These are phyloP conservation scores for Lipomyces yamanashiensis DNA, from an alignment of 805 yeast species.

Conservation along the genomic window DNA sequence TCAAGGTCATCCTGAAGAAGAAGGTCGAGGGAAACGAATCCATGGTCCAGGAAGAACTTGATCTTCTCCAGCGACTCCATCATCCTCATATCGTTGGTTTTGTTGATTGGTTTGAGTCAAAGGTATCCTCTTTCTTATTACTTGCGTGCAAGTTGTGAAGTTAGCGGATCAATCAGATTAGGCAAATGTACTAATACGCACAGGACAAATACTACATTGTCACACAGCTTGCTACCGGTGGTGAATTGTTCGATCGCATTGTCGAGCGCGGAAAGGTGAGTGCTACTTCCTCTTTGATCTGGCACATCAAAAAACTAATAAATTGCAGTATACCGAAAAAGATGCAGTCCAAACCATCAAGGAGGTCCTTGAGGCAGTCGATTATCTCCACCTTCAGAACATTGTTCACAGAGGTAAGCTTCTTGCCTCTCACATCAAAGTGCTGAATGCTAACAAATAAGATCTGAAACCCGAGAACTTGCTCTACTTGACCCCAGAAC, in stretches of 20 bases:
- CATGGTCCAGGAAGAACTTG: conserved; percentile 77
- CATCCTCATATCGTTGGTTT: conserved; percentile 91
- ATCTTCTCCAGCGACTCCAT: conserved; percentile 64
- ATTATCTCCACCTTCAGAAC: conserved; percentile 72
- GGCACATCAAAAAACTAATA: not conserved
- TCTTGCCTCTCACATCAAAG: not conserved
- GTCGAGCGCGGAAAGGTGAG: conserved; percentile 61
- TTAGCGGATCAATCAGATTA: not conserved
- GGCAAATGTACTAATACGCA: no score
- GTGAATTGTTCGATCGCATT: conserved; percentile 90
- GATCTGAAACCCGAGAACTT: conserved; percentile 95
- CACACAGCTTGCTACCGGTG: conserved; percentile 94
- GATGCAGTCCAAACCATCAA: conserved; percentile 79
- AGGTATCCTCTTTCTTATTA: conserved; percentile 37
- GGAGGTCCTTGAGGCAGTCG: conserved; percentile 77
- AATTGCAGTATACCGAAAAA: conserved; percentile 71
- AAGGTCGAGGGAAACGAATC: conserved; percentile 79
- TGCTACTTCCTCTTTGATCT: not conserved
- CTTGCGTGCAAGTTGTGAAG: not conserved
- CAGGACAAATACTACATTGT: conserved; percentile 87
- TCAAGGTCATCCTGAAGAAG: conserved; percentile 85
- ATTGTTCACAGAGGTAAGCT: conserved; percentile 72
- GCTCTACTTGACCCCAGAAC: conserved; percentile 66
- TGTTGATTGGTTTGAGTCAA: conserved; percentile 90
- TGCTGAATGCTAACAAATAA: not conserved